These are phyloP conservation scores for Colletotrichum plurivorum DNA, from an alignment of 2,329 filamentous ascomycete species.

Conservation along the genomic window DNA sequence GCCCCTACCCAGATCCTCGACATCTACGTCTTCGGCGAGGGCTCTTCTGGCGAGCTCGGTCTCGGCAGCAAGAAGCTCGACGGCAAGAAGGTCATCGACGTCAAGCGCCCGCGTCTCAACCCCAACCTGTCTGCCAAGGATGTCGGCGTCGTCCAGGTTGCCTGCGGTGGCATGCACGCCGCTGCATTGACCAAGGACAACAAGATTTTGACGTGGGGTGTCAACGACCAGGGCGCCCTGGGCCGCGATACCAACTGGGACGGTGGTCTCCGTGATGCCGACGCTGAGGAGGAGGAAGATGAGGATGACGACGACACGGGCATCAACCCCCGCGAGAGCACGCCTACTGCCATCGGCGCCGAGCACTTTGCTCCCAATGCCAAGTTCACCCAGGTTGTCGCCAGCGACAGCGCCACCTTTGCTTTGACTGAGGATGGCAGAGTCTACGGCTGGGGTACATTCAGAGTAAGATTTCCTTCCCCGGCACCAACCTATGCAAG, in stretches of 20 bases:
- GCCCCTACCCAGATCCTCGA: constrained; percentile 76
- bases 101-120: constrained; percentile 82
- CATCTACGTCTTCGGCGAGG: constrained; percentile 86
- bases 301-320: constrained; percentile 72
- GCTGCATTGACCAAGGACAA: constrained; percentile 84
- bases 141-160: constrained; percentile 80
- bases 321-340: constrained; percentile 80
- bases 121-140: constrained; percentile 67
- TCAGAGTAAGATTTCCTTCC: constrained; percentile 60
- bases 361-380: constrained; percentile 73
- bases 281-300: constrained; percentile 51
- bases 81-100: constrained; percentile 75
- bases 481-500: not conserved
- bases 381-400: constrained; percentile 75
- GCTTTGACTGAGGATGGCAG: constrained; percentile 81
- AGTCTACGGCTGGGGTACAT: constrained; percentile 89
- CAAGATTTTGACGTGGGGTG: constrained; percentile 88
- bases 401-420: constrained; percentile 82
- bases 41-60: constrained; percentile 85
- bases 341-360: constrained; percentile 72
- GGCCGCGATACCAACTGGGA: constrained; percentile 80
- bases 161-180: constrained; percentile 87
- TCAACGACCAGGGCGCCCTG: constrained; percentile 87
- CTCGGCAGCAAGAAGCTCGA: constrained; percentile 77
- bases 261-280: constrained; percentile 72